Percentiles rank a stretch among this genome's conserved stretches.
phyloP scores from a whole-genome alignment of 805 yeast species.

The Candida vartiovaarae region DNA sequence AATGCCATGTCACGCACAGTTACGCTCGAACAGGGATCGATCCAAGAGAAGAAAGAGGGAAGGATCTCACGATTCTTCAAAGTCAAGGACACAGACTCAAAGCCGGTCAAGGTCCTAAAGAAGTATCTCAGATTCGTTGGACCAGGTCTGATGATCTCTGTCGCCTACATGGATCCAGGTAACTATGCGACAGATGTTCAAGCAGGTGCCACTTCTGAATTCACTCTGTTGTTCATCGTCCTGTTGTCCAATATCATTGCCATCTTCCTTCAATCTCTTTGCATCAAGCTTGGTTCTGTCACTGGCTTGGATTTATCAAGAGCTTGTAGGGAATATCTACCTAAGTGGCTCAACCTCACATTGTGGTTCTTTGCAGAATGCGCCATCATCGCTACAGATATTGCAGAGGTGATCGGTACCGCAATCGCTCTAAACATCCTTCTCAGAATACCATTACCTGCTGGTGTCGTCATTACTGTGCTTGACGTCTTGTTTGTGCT shows the following conservation, averaged over 20 bases:
- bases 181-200: conserved; percentile 86
- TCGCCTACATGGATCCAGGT: conserved; percentile 93
- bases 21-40: conserved; percentile 4
- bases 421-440: conserved; percentile 80
- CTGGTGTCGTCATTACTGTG: conserved; percentile 75
- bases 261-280: conserved; percentile 70
- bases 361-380: conserved; percentile 77
- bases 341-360: conserved; percentile 53
- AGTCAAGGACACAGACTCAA: conserved; percentile 14
- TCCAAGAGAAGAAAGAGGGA: conserved; percentile 2
- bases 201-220: conserved; percentile 78
- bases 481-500: conserved; percentile 75
- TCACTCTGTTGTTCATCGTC: conserved; percentile 63
- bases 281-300: conserved; percentile 81
- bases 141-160: conserved; percentile 83
- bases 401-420: conserved; percentile 92
- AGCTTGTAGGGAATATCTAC: conserved; percentile 68
- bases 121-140: conserved; percentile 71
- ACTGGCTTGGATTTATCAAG: conserved; percentile 87
- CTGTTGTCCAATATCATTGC: conserved; percentile 80
- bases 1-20: neutral
- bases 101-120: conserved; percentile 23
- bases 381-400: conserved; percentile 87
- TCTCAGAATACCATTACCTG: conserved; percentile 63
- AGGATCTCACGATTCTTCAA: conserved; percentile 6